A percentile compares a stretch with the other conserved stretches of the same genome.
These are phyloP conservation scores for Pseudonitzschia pungens DNA, from an alignment of 108 stramenopile species.

Conservation along the genomic window DNA sequence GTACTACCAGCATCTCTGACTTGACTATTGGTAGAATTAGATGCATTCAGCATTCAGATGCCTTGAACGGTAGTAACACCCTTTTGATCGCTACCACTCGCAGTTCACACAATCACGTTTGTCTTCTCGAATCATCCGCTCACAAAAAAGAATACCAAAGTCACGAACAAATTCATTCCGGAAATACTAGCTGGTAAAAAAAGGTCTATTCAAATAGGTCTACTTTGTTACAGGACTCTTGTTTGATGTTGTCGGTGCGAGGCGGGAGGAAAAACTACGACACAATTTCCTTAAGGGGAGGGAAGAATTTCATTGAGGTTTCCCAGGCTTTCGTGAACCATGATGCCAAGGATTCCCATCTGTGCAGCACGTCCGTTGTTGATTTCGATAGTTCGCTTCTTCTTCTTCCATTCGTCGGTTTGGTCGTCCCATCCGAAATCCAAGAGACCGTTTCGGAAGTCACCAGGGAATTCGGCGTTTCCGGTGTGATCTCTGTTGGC, in stretches of 20 bases:
- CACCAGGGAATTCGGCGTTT: conserved; percentile 52
- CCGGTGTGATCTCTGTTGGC: conserved; percentile 41
- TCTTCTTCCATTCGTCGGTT: conserved; percentile 42
- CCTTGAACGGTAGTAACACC: no score
- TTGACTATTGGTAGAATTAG: no score
- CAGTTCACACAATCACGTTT: no score
- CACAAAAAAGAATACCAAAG: no score
- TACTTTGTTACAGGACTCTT: conserved; percentile 1
- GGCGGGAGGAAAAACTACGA: neutral
- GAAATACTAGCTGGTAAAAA: no score
- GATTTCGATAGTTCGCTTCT: conserved; percentile 65
- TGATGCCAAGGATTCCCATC: conserved; percentile 44
- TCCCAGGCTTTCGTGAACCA: conserved; percentile 30
- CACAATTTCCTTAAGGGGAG: neutral
- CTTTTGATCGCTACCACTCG: no score
- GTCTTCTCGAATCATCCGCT: no score
- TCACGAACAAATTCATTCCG: no score
- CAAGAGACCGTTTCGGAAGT: conserved; percentile 60
- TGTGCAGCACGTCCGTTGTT: conserved; percentile 73
- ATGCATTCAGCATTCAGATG: no score
- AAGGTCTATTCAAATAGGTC: neutral
- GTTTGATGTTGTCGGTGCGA: neutral
- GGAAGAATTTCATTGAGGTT: conserved; percentile 31
- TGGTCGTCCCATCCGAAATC: conserved; percentile 72
- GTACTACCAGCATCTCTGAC: no score